These are phyloP conservation scores for Phytophthora quininea DNA, from an alignment of 352 stramenopile species.

Conservation along the genomic window DNA sequence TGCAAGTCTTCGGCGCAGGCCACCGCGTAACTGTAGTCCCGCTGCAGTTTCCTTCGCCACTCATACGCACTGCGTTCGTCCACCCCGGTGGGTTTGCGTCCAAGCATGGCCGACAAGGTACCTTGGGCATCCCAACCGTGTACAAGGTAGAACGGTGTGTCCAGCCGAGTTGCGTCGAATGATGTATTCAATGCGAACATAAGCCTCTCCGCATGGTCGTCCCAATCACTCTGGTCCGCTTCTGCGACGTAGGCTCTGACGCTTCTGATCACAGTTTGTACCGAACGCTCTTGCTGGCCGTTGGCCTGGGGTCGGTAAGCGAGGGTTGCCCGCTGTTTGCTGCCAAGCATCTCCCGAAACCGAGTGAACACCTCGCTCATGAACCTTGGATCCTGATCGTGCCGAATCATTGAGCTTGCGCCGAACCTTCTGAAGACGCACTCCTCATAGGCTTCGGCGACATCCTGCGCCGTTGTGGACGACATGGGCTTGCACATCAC, in stretches of 20 bases:
- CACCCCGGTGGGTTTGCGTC: slow-evolving; percentile 4
- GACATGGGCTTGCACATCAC: not conserved
- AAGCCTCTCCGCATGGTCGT: slow-evolving; percentile 2
- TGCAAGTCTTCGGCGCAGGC: slow-evolving; percentile 11
- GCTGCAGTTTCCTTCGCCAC: slow-evolving; percentile 9
- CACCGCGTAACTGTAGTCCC: slow-evolving; percentile 5
- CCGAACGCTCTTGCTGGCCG: slow-evolving; percentile 1
- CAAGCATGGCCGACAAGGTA: slow-evolving; percentile 3
- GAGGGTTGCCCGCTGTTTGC: slow-evolving; percentile 10
- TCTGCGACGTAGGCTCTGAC: slow-evolving; percentile 8
- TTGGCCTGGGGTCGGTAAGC: slow-evolving; percentile 13
- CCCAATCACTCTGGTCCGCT: slow-evolving; percentile 13
- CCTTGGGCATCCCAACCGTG: slow-evolving; percentile 9
- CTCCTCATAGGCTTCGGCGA: not conserved
- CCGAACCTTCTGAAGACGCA: not conserved
- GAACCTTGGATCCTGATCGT: not conserved
- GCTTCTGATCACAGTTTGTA: slow-evolving; percentile 10
- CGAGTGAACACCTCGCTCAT: not conserved
- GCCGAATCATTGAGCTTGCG: not conserved
- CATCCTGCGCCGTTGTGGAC: not conserved
- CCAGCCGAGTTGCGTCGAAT: slow-evolving; percentile 1
- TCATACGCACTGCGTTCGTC: slow-evolving; percentile 7
- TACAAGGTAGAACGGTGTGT: slow-evolving; percentile 14
- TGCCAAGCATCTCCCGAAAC: slow-evolving; percentile 2
- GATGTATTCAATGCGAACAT: slow-evolving; percentile 9